Evolutionary conservation across 768 basidiomycete species (phyloP), one percentile per base, ranked within the genome.

Genomic region (Boletus reticulatus): DNA sequence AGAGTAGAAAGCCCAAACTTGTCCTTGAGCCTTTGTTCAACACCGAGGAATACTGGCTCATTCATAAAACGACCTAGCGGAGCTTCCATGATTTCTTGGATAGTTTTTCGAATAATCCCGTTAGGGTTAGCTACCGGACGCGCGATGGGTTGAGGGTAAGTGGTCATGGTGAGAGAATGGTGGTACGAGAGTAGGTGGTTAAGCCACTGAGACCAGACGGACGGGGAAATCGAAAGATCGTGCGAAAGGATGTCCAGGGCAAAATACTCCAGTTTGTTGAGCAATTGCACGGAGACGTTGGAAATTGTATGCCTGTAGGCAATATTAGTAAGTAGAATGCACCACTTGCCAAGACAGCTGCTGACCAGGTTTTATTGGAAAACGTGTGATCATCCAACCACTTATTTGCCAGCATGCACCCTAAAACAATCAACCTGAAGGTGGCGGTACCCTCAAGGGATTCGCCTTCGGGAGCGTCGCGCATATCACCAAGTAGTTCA

Each of bases 371-470:
- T 75, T 90, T 92, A 73, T 92, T 92, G 39, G 89, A 91, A 71
- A 92, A 92, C 0, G 90, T 92, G 64, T 92, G 90, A 62, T 92
- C 90, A 60, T 92, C 89, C 60, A 92, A 67, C 90, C 90, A 92
- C 72, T 92, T 92, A 70, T 92, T 92, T 19, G 89, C 88, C 34
- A 92, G 75, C 89, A 92, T 91, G 58, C 84, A 90, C 19, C 90
- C 90, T 22, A 92, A 76, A 22, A 92, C 80, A 55, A 92, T 76
- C 42, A 92, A 76, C 50, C 87, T 83, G 70, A 91, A 92, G 12
- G 87, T 83, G 1, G 84, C 84, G 56, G 77, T 79, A 7, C 77
- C 75, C 65, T 89, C 87, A 47, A 75, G 71, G 4, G 74, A 72
- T 44, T 83, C 81, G 2, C 63, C 61, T 39, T 84, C 82, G 27